phyloP scores from a whole-genome alignment of 1,139 yeast genomes.

The Pneumocystis oryctolagi region DNA sequence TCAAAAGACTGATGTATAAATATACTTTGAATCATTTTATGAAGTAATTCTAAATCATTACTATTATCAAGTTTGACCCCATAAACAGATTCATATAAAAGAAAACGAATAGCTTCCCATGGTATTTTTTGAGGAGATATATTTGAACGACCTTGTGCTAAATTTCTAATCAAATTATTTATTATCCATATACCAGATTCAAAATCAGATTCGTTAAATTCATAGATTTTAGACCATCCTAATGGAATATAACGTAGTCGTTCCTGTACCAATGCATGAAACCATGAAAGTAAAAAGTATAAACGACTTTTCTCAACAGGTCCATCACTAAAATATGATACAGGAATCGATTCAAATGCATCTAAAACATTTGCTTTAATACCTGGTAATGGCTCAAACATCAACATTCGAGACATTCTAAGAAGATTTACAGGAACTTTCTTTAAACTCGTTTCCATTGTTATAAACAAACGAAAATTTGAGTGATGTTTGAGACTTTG shows the following conservation, averaged over 20 bases:
- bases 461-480: slow-evolving; percentile 42
- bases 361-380: slow-evolving; percentile 34
- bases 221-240: slow-evolving; percentile 49
- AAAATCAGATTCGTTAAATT: slow-evolving; percentile 63
- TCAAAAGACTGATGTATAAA: slow-evolving; percentile 29
- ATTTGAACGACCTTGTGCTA: slow-evolving; percentile 22
- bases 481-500: slow-evolving; percentile 21
- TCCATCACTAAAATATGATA: slow-evolving; percentile 16
- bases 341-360: slow-evolving; percentile 24
- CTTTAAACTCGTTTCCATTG: slow-evolving; percentile 33
- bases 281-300: slow-evolving; percentile 50
- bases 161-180: slow-evolving; percentile 27
- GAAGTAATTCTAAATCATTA: slow-evolving; percentile 30
- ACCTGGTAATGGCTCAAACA: slow-evolving; percentile 50
- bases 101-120: slow-evolving; percentile 39
- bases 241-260: slow-evolving; percentile 45
- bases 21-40: slow-evolving; percentile 21
- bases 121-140: slow-evolving; percentile 38
- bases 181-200: slow-evolving; percentile 36
- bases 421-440: slow-evolving; percentile 46
- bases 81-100: slow-evolving; percentile 45
- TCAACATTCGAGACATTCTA: slow-evolving; percentile 36
- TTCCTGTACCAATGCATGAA: slow-evolving; percentile 48
- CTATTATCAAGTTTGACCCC: slow-evolving; percentile 55
- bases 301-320: slow-evolving; percentile 38